Evolutionary conservation across 768 basidiomycete genomes (phyloP).

Genomic region (Porphyrellus cyaneotinctus): DNA sequence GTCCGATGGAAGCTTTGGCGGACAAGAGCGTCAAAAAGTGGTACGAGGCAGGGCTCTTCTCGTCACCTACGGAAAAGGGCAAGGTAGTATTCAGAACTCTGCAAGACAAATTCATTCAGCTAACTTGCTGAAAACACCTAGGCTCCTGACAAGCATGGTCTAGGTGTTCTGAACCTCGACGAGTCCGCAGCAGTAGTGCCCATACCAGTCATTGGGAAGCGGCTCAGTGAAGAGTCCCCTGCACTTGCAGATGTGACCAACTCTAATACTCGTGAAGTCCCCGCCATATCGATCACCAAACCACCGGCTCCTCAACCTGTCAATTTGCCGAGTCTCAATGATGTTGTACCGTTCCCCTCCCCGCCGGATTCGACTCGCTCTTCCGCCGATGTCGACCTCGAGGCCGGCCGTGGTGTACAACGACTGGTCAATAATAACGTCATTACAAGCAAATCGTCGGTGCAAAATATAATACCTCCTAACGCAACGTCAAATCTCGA

Average conservation of each 20-base stretch:
- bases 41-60: conserved; percentile 73
- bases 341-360: conserved; percentile 47
- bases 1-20: conserved; percentile 88
- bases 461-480: conserved; percentile 9
- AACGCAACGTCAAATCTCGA: conserved; percentile 10
- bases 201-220: conserved; percentile 55
- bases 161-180: conserved; percentile 39
- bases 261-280: conserved; percentile 32
- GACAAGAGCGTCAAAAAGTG: conserved; percentile 85
- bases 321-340: conserved; percentile 59
- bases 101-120: conserved; percentile 7
- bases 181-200: conserved; percentile 55
- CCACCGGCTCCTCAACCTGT: conserved; percentile 70
- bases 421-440: conserved; percentile 23
- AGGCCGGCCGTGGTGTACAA: conserved; percentile 41
- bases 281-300: conserved; percentile 62
- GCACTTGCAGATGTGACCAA: conserved; percentile 24
- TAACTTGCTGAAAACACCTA: conserved; percentile 23
- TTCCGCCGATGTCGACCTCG: conserved; percentile 35
- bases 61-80: conserved; percentile 39
- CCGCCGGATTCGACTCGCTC: conserved; percentile 41
- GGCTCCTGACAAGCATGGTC: conserved; percentile 42
- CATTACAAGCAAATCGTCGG: conserved; percentile 12
- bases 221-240: conserved; percentile 16
- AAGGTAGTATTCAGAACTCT: conserved; percentile 40